Conservation (phyloP, 208 protist genomes). For the Leptomonas pyrrhocoris region DNA sequence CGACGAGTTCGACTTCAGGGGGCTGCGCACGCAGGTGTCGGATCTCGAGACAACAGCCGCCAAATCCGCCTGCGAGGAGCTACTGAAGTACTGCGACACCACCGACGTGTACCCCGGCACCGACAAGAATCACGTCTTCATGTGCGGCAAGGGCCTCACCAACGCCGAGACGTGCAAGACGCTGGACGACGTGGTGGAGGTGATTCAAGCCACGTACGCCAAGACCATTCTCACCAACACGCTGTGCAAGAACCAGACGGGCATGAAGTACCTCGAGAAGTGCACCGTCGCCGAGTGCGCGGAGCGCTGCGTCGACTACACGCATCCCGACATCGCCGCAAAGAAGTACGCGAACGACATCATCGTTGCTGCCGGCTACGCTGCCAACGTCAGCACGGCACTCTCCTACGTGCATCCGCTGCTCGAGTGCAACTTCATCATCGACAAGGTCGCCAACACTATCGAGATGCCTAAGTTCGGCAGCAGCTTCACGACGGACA, state of each 20-base stretch:
- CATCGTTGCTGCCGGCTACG: conserved; percentile 31
- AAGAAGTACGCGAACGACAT: conserved; percentile 37
- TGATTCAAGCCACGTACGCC: conserved; percentile 39
- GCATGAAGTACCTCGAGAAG: conserved; percentile 44
- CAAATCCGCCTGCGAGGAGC: conserved; percentile 42
- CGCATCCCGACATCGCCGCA: conserved; percentile 17
- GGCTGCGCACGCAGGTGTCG: conserved; percentile 36
- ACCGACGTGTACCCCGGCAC: conserved; percentile 13
- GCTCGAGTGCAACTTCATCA: conserved; percentile 80
- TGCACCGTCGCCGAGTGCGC: conserved; percentile 58
- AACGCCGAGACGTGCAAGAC: conserved; percentile 29
- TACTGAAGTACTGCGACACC: conserved; percentile 65
- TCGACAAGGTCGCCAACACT: conserved; percentile 59
- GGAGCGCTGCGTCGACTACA: conserved; percentile 46
- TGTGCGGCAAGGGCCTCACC: conserved; percentile 50
- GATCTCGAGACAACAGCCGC: conserved; percentile 22
- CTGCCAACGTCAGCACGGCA: conserved; percentile 62
- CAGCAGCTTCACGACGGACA: conserved; percentile 14
- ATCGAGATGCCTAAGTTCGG: conserved; percentile 43
- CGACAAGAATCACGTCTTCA: conserved; percentile 37
- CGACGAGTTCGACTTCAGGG: conserved; percentile 42
- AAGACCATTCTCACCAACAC: conserved; percentile 55
- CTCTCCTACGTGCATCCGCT: conserved; percentile 65
- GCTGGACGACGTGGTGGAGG: conserved; percentile 41
- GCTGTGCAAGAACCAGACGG: conserved; percentile 49